A percentile compares a stretch with the other conserved stretches of the same genome.
These are phyloP conservation scores for Colletotrichum shisoi DNA, from an alignment of 2,329 filamentous ascomycete species.

Conservation along the genomic window DNA sequence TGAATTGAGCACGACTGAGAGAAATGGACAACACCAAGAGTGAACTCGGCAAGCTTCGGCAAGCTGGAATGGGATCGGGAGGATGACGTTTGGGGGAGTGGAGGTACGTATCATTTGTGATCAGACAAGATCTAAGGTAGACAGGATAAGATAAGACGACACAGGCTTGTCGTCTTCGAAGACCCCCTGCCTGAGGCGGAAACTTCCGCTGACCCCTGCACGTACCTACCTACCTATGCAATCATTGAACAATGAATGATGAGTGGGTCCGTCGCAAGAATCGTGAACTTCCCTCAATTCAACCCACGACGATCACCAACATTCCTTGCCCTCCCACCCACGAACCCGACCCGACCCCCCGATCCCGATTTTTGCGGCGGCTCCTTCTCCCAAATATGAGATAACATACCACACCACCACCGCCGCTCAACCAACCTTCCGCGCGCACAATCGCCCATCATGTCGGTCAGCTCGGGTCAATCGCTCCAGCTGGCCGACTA, in stretches of 20 bases:
- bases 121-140: background rate
- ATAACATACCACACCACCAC: constrained; percentile 10
- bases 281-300: constrained; percentile 4
- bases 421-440: constrained; percentile 21
- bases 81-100: constrained; percentile 16
- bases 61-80: constrained; percentile 9
- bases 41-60: constrained; percentile 32
- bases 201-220: constrained; percentile 27
- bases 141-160: constrained; percentile 1
- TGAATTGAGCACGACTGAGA: background rate
- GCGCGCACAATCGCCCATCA: constrained; percentile 44
- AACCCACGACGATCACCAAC: background rate
- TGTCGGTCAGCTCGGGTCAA: constrained; percentile 57
- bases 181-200: constrained; percentile 29
- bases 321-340: constrained; percentile 6
- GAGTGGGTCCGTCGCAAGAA: constrained; percentile 23
- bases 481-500: constrained; percentile 80
- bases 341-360: background rate
- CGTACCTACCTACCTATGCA: background rate
- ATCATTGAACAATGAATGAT: constrained; percentile 29
- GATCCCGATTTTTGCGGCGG: constrained; percentile 13
- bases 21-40: background rate
- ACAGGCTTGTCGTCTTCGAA: background rate
- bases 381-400: constrained; percentile 20
- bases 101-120: constrained; percentile 7